Conservation (phyloP, 2,329 filamentous ascomycete species). For the Blumeria hordei region DNA sequence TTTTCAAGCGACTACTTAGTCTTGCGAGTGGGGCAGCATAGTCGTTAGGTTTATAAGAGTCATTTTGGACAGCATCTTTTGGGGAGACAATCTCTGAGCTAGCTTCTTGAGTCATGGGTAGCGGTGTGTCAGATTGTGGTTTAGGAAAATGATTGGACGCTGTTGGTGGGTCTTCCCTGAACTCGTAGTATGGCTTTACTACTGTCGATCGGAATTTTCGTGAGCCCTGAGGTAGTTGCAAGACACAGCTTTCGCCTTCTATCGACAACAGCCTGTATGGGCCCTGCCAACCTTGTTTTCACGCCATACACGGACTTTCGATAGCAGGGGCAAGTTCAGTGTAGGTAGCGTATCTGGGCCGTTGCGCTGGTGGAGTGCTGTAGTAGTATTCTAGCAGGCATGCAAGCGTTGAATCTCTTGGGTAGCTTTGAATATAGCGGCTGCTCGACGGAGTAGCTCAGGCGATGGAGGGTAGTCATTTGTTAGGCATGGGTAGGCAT, state of each 20-base stretch:
- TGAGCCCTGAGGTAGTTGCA: background rate
- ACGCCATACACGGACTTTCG: background rate
- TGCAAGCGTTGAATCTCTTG: background rate
- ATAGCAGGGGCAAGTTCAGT: background rate
- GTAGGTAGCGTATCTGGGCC: background rate
- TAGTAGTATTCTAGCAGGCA: background rate
- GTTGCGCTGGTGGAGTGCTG: background rate
- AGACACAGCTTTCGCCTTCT: background rate
- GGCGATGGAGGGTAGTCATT: background rate
- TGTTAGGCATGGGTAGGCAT: background rate
- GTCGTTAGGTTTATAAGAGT: background rate
- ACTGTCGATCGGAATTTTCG: background rate
- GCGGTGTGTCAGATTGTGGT: background rate
- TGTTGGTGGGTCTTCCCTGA: background rate
- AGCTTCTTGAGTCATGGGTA: background rate
- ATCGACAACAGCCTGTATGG: background rate
- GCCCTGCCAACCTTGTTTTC: background rate
- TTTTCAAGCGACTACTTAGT: background rate
- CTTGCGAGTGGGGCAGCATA: background rate
- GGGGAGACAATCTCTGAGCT: background rate
- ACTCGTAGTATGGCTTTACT: background rate
- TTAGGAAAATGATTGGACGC: background rate
- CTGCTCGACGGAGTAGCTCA: background rate
- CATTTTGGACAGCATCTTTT: background rate
- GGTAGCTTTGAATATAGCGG: background rate